Base-by-base conservation (phyloP, 2,329 filamentous ascomycete species). In the Aspergillus sojae region DNA sequence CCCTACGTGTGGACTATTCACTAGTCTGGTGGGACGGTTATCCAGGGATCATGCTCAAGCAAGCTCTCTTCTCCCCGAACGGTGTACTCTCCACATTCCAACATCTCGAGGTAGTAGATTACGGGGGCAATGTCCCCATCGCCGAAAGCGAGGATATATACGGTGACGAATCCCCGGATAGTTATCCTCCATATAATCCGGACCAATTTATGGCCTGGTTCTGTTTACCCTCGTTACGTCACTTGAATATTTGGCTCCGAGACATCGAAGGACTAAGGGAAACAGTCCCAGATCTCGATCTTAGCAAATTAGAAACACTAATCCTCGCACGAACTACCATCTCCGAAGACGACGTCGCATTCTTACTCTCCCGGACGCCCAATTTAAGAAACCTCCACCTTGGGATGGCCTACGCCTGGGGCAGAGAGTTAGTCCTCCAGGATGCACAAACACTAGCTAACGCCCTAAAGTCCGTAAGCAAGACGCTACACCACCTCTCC, bases 141-240 rank as follows among this genome's bases (percentile, higher is more conserved):
- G 36, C 11, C 21, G 54, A 57, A 1, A 14, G 7, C 2, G 54
- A 57, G 54, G 30, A 41, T 23, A 16, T 23, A 4, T 32, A 56
- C 39, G 5, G 39, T n/a, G 23, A 23, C 19, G 54, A 39, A 39
- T 14, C 19, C 26, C 30, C 34, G 1, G 54, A 57, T 9, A 28
- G 54, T 21, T 57, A 57, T 57, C 54, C 54, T 43, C 19, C 54
- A 10, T 57, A 43, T 23, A 57, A 57, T 19, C 54, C 54, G 6
- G 39, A 39, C 16, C 54, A 57, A 39, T 57, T 57, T 11, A 5
- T 26, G 11, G 11, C 32, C 54, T 57, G 54, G 54, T 57, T 57
- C 30, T 57, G 34, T 57, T 23, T 57, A 4, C 54, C 54, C 4
- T 57, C 54, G n/a, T 16, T 57, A 32, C 54, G 54, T 10, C 23